A percentile compares a stretch with the other conserved stretches of the same genome.
phyloP scores from a whole-genome alignment of 2,329 filamentous ascomycete genomes.

The Diaporthe helianthi region DNA sequence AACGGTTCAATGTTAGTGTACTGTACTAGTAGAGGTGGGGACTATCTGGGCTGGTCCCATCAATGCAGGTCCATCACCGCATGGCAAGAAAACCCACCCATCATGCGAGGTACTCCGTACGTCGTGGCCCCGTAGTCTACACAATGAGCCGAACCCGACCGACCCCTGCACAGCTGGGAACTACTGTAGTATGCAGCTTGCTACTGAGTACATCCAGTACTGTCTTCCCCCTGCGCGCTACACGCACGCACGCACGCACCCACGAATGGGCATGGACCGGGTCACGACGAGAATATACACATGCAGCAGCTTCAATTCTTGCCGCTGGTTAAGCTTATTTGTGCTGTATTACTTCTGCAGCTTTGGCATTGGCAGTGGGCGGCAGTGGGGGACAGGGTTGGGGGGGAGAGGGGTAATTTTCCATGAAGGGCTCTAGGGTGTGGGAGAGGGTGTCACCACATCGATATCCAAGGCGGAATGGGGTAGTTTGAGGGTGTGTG shows the following conservation, averaged over 20 bases:
- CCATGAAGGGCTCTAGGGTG: neutral
- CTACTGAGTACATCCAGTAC: too few relatives aligned
- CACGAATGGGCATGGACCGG: constrained; percentile 2
- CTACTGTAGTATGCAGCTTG: neutral
- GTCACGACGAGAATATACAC: neutral
- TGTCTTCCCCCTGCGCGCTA: neutral
- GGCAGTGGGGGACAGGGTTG: too few relatives aligned
- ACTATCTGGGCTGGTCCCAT: too few relatives aligned
- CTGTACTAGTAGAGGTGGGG: too few relatives aligned
- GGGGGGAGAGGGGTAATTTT: too few relatives aligned
- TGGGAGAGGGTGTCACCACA: neutral
- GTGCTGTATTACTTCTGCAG: neutral
- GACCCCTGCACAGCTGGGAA: neutral
- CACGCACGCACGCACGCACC: constrained; percentile 3
- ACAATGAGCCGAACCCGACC: neutral
- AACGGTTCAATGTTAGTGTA: neutral
- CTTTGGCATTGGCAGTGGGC: neutral
- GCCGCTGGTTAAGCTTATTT: too few relatives aligned
- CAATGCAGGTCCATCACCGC: neutral
- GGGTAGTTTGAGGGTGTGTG: constrained; percentile 6
- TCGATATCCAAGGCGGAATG: constrained; percentile 4
- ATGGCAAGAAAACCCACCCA: constrained; percentile 2
- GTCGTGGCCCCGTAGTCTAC: neutral
- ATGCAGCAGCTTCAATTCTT: too few relatives aligned
- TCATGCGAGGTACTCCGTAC: neutral